A percentile compares a stretch with the other conserved stretches of the same genome.
Conservation (phyloP, 352 stramenopile genomes). For the Pilasporangium apinafurcum region DNA sequence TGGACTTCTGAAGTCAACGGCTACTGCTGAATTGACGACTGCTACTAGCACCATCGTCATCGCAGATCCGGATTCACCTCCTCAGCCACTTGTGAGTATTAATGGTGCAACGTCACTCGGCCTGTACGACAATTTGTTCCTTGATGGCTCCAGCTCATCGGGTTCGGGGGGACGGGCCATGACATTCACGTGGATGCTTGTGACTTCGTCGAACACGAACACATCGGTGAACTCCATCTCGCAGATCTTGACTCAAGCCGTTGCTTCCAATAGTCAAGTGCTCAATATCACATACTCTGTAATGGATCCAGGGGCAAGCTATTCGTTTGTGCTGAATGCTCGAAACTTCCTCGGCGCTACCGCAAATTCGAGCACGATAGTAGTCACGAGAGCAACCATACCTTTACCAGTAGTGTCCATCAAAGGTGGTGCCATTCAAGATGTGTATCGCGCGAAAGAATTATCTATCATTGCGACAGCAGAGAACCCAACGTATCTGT, state of each 20-base stretch:
- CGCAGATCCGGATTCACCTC: conserved; percentile 27
- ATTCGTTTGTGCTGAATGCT: conserved; percentile 37
- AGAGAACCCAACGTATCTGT: conserved; percentile 31
- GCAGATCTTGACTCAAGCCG: conserved; percentile 15
- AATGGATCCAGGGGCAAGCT: conserved; percentile 31
- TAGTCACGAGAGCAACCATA: conserved; percentile 38
- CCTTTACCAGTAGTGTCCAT: conserved; percentile 53
- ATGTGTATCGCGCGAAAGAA: conserved; percentile 27
- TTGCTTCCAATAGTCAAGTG: conserved; percentile 22
- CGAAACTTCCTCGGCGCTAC: conserved; percentile 43
- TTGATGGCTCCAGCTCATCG: conserved; percentile 45
- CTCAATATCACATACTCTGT: conserved; percentile 21
- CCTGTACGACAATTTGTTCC: conserved; percentile 48
- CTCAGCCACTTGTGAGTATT: conserved; percentile 30
- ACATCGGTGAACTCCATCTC: conserved; percentile 12
- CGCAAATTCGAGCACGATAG: conserved; percentile 31
- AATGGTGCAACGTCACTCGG: conserved; percentile 42
- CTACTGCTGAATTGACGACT: conserved; percentile 28
- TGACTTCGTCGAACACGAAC: conserved; percentile 9
- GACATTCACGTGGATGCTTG: conserved; percentile 44
- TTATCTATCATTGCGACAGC: conserved; percentile 36
- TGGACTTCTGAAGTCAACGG: conserved; percentile 45
- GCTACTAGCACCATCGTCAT: conserved; percentile 19
- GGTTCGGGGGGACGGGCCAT: conserved; percentile 51
- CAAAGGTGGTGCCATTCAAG: conserved; percentile 29